Base-by-base conservation (phyloP, 2,329 filamentous ascomycete genomes). In the Sordariomycetes sp. region DNA sequence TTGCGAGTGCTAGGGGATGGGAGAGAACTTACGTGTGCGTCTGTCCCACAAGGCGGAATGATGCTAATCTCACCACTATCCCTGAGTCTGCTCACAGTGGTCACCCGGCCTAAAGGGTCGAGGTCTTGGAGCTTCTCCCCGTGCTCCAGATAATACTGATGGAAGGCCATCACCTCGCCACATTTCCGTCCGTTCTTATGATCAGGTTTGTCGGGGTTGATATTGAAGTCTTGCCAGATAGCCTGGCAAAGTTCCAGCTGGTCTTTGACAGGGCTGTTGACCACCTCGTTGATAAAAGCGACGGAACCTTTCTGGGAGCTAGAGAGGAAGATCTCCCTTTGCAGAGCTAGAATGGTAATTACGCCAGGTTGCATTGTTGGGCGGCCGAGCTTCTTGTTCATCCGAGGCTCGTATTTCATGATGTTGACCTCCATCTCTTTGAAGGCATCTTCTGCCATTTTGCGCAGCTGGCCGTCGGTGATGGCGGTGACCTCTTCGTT, bases 291-390 rank as follows among this genome's bases (percentile, higher is more conserved):
- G 20, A 32, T 32, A 30, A 32, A 39, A 19, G 8, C 26, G 15
- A 17, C 4, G 12, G 17, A 4, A 18, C 33, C 37, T 17, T 39
- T 39, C 15, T 36, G 37, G 18, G 37, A 36, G 12, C 29, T 33
- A 12, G 30, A 19, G 6, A 39, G 19, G 25, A 36, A 33, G 21
- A 39, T 32, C 20, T 39, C 27, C 10, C 32, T 39, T 10, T 29
- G 33, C 16, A 31, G 36, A 14, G 37, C 37, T 8, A 39, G 30
- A 10, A 30, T 27, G 5, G 37, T 33, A 21, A 39, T 35, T n/a
- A 36, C 33, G 16, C 10, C 8, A 6, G 32, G 26, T n/a, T n/a
- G n/a, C n/a, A 14, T 32, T 6, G n/a, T 12, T 6, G 3, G 7
- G n/a, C 24, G 33, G 34, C 15, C n/a, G n/a, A 8, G 10, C 21